Evolutionary conservation across 148 eudicot genomes (phyloP).

Genomic region (Hydrangea macrophylla): DNA sequence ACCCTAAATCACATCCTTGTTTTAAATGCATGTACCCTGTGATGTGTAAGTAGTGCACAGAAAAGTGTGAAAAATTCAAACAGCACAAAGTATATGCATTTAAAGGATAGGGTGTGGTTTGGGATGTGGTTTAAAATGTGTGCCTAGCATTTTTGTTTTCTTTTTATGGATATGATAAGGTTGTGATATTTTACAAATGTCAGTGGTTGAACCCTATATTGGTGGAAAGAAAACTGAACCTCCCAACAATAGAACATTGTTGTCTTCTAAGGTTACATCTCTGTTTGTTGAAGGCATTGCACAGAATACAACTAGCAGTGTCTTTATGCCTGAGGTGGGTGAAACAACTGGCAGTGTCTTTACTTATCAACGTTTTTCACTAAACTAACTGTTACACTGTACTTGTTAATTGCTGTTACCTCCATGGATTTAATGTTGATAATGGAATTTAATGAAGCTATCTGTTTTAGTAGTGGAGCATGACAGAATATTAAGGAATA

Average conservation of each 20-base stretch:
- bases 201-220: constrained; percentile 60
- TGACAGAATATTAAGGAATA: too few relatives aligned
- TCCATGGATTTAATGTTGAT: neutral
- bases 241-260: constrained; percentile 38
- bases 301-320: constrained; percentile 76
- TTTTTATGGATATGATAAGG: neutral
- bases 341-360: neutral
- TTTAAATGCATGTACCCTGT: too few relatives aligned
- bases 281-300: constrained; percentile 69
- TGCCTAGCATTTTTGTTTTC: neutral
- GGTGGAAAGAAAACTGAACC: constrained; percentile 56
- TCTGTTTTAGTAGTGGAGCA: too few relatives aligned
- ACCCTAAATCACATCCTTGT: too few relatives aligned
- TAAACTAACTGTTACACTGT: too few relatives aligned
- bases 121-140: too few relatives aligned
- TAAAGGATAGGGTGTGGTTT: too few relatives aligned
- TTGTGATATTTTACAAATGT: constrained; percentile 46
- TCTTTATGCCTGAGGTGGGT: constrained; percentile 62
- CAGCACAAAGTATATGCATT: too few relatives aligned
- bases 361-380: too few relatives aligned
- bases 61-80: too few relatives aligned
- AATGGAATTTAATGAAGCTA: neutral
- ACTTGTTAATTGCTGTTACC: too few relatives aligned
- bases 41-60: too few relatives aligned
- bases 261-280: constrained; percentile 37